Percentiles rank a stretch among this genome's conserved stretches.
Conservation (phyloP, 2,329 filamentous ascomycete genomes). For the Zalaria obscura region DNA sequence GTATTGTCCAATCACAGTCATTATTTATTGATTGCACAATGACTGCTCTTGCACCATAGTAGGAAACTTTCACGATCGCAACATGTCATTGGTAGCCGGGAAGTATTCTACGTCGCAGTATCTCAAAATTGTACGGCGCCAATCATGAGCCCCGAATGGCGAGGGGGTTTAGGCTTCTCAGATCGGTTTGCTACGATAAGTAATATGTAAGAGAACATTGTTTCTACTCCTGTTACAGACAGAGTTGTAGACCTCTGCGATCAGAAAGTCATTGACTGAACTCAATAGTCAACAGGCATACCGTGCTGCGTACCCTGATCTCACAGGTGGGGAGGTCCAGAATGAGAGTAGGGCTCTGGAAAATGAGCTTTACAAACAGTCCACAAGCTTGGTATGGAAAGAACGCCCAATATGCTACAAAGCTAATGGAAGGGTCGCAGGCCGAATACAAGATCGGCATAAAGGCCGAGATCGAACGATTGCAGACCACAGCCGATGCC, state of each 20-base stretch:
- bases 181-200: constrained; percentile 28
- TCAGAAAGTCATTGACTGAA: not conserved
- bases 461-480: not conserved
- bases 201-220: constrained; percentile 31
- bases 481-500: not conserved
- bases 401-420: not conserved
- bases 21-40: too few species aligned
- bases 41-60: too few species aligned
- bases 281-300: constrained; percentile 21
- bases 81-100: too few species aligned
- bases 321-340: constrained; percentile 33
- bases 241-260: too few species aligned
- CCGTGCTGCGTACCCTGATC: constrained; percentile 28
- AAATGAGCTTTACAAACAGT: constrained; percentile 45
- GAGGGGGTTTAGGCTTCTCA: constrained; percentile 26
- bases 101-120: too few species aligned
- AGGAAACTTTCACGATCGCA: too few species aligned
- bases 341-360: constrained; percentile 52
- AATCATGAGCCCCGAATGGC: constrained; percentile 23
- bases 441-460: constrained; percentile 17
- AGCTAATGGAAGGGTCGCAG: constrained; percentile 13
- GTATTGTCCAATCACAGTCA: too few species aligned
- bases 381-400: constrained; percentile 39
- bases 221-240: too few species aligned
- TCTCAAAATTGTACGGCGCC: too few species aligned